Evolutionary conservation across 2,329 filamentous ascomycete species (phyloP), one percentile per base, ranked within the genome.

Genomic region (Orbilia quercus): DNA sequence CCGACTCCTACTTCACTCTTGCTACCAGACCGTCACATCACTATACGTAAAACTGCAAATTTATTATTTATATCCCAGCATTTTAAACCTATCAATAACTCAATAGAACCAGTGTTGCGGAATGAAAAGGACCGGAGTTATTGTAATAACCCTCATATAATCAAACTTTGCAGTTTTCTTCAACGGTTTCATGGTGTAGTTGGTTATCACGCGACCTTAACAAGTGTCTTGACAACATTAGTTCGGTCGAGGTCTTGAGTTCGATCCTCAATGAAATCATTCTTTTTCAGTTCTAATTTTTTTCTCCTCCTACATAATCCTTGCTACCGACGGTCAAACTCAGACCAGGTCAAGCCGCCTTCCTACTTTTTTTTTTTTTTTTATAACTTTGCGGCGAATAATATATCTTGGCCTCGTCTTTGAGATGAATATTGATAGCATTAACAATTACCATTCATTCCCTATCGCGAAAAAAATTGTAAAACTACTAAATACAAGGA

Each of bases 121-220:
- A n/a, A n/a, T n/a, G n/a, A n/a, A n/a, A n/a, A n/a, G n/a, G n/a
- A n/a, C n/a, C n/a, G n/a, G n/a, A n/a, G 28, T 31, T 31, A 14
- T 22, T 54, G 22, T 42, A 5, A 23, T 38, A 38, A 22, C 7
- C 5, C n/a, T 23, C 25, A 11, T 40, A 36, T 51, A 54, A 31
- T 31, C n/a, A 38, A 12, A n/a, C 7, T 44, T 44, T 28, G 1
- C 14, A 1, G 40, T 44, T 9, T 44, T 20, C 16, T 38, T 20
- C 20, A n/a, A 54, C 34, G 66, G 66, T 64, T 66, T 62, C 60
- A 73, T 73, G 69, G 69, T 73, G 69, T 73, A 73, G 69, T 73
- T 66, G 60, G 60, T 66, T 73, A 73, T 73, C 69, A 73, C 69
- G 69, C 69, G 69, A 66, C 69, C 69, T 73, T 73, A 73, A 73